A percentile compares a stretch with the other conserved stretches of the same genome.
These are phyloP conservation scores for Allantophomopsis lycopodina DNA, from an alignment of 2,329 filamentous ascomycete genomes.

Conservation along the genomic window DNA sequence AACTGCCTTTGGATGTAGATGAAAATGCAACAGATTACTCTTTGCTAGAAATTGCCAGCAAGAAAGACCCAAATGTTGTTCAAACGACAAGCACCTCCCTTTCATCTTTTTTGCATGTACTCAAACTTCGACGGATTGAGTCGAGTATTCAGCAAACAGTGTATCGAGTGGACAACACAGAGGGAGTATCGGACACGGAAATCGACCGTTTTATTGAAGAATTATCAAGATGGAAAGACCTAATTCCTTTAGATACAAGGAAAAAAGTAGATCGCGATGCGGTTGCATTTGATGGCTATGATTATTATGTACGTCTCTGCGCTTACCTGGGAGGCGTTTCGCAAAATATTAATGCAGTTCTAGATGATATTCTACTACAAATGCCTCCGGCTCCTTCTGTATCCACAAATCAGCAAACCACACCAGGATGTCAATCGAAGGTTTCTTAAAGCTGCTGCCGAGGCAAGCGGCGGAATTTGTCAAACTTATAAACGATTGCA, in stretches of 20 bases:
- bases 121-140: conserved; percentile 3
- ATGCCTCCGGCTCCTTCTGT: conserved; percentile 10
- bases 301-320: conserved; percentile 9
- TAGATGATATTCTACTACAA: conserved; percentile 16
- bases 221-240: conserved; percentile 1
- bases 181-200: background rate
- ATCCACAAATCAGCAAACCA: conserved; percentile 9
- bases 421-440: conserved; percentile 4
- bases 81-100: conserved; percentile 8
- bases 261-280: conserved; percentile 6
- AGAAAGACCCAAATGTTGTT: no score
- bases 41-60: no score
- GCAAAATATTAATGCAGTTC: background rate
- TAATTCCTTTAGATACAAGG: conserved; percentile 6
- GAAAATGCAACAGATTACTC: background rate
- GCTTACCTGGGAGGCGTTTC: background rate
- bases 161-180: conserved; percentile 3
- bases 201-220: conserved; percentile 2
- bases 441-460: conserved; percentile 9
- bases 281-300: conserved; percentile 9
- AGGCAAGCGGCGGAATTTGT: conserved; percentile 10
- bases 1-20: background rate
- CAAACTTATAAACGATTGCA: conserved; percentile 17
- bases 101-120: conserved; percentile 3
- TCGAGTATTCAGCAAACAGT: conserved; percentile 4